A percentile compares a stretch with the other conserved stretches of the same genome.
Evolutionary conservation across 495 filamentous ascomycete genomes (phyloP).

Genomic region (Glonium stellatum): DNA sequence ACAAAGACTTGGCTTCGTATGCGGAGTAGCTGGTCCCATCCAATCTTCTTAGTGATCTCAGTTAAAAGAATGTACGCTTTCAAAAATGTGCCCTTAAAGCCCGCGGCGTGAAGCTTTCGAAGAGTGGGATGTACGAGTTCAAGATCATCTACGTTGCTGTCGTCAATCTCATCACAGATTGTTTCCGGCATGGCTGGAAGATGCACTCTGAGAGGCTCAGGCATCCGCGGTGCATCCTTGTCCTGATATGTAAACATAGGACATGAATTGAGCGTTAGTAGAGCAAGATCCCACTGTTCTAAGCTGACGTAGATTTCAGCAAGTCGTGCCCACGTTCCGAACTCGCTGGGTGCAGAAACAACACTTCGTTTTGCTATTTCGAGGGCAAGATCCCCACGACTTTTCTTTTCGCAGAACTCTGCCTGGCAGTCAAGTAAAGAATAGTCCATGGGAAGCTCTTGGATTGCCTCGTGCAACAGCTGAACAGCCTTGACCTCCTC

Average conservation of each 20-base stretch:
- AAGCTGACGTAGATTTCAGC: slow-evolving; percentile 86
- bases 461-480: slow-evolving; percentile 76
- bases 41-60: slow-evolving; percentile 89
- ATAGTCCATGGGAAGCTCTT: slow-evolving; percentile 92
- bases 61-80: slow-evolving; percentile 91
- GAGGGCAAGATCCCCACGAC: slow-evolving; percentile 74
- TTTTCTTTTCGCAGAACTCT: slow-evolving; percentile 84
- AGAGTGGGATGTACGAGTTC: slow-evolving; percentile 85
- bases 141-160: slow-evolving; percentile 61
- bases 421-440: slow-evolving; percentile 89
- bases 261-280: slow-evolving; percentile 95
- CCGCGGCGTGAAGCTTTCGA: slow-evolving; percentile 76
- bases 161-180: slow-evolving; percentile 92
- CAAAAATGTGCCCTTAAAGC: slow-evolving; percentile 88
- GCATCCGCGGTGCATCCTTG: slow-evolving; percentile 90
- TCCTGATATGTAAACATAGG: slow-evolving; percentile 99
- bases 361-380: slow-evolving; percentile 92
- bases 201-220: slow-evolving; percentile 76
- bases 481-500: slow-evolving; percentile 93
- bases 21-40: slow-evolving; percentile 92
- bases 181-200: slow-evolving; percentile 83
- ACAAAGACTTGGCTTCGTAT: slow-evolving; percentile 95
- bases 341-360: slow-evolving; percentile 90
- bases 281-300: slow-evolving; percentile 88
- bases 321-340: slow-evolving; percentile 90